phyloP scores from a whole-genome alignment of 2,329 filamentous ascomycete genomes.

The Blastomyces parvus region DNA sequence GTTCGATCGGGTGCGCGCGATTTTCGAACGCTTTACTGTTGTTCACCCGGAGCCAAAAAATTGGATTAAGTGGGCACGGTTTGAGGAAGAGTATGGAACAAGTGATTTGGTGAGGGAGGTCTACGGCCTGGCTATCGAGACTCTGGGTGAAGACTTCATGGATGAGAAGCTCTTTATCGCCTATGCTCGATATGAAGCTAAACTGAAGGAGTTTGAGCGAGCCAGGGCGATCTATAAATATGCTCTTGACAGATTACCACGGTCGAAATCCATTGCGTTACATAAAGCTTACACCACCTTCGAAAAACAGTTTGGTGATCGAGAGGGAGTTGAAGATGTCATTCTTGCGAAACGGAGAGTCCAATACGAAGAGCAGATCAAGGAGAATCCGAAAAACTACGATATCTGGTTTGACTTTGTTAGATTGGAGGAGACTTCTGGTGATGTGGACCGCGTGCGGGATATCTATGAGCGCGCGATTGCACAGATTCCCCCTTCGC shows the following conservation, averaged over 20 bases:
- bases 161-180: conserved; percentile 93
- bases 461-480: conserved; percentile 95
- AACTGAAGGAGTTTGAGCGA: conserved; percentile 89
- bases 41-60: conserved; percentile 91
- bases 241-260: conserved; percentile 79
- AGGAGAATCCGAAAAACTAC: conserved; percentile 92
- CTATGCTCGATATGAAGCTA: conserved; percentile 90
- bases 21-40: conserved; percentile 82
- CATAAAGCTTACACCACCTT: conserved; percentile 96
- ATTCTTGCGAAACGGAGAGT: conserved; percentile 88
- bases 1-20: conserved; percentile 76
- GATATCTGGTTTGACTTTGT: conserved; percentile 97
- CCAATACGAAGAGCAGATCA: conserved; percentile 88
- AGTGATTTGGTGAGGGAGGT: conserved; percentile 87
- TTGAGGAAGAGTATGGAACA: conserved; percentile 91
- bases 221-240: conserved; percentile 95
- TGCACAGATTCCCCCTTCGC: conserved; percentile 85
- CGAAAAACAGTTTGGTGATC: conserved; percentile 94
- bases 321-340: conserved; percentile 88
- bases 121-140: conserved; percentile 78
- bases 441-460: conserved; percentile 71
- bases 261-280: conserved; percentile 71
- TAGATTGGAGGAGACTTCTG: conserved; percentile 74
- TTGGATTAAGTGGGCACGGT: conserved; percentile 98
- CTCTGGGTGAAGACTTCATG: conserved; percentile 86